Percentiles rank a stretch among this genome's conserved stretches.
Evolutionary conservation across 2,329 filamentous ascomycete genomes (phyloP).

Genomic region (Septoria petroselini): DNA sequence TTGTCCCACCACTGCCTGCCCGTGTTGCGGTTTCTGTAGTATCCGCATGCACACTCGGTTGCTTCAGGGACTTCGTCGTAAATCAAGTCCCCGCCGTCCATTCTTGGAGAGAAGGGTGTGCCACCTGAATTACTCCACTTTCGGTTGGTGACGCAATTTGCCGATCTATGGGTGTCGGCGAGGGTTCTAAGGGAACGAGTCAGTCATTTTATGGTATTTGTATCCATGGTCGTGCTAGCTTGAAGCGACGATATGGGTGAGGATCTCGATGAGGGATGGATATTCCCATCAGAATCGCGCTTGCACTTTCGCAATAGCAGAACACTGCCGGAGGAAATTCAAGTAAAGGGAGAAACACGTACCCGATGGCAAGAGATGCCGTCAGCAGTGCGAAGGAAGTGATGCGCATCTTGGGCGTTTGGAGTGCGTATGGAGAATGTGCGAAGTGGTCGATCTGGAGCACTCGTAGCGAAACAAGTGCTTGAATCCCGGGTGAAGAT

Average conservation of each 20-base stretch:
- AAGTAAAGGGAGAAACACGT: conserved; percentile 1
- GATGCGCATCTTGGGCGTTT: conserved; percentile 5
- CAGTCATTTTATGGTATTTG: not conserved
- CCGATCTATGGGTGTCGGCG: conserved; percentile 8
- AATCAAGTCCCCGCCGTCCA: conserved; percentile 5
- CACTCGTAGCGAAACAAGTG: not conserved
- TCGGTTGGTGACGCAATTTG: conserved; percentile 11
- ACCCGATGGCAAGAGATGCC: conserved; percentile 7
- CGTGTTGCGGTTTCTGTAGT: conserved; percentile 13
- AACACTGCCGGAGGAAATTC: too few species aligned
- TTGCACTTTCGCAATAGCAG: too few species aligned
- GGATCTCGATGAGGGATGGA: not conserved
- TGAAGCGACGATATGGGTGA: not conserved
- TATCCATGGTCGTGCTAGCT: not conserved
- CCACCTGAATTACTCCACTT: not conserved
- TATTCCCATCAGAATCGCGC: too few species aligned
- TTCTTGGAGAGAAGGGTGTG: not conserved
- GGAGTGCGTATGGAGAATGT: not conserved
- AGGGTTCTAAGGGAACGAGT: not conserved
- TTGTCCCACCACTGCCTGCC: conserved; percentile 12
- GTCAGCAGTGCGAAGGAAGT: not conserved
- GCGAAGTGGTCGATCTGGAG: not conserved
- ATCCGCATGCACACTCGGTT: conserved; percentile 11
- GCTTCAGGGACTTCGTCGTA: conserved; percentile 8
- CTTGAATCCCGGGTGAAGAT: too few species aligned